Conservation (phyloP, 129 eudicot species). For the Ambrosia trifida region DNA sequence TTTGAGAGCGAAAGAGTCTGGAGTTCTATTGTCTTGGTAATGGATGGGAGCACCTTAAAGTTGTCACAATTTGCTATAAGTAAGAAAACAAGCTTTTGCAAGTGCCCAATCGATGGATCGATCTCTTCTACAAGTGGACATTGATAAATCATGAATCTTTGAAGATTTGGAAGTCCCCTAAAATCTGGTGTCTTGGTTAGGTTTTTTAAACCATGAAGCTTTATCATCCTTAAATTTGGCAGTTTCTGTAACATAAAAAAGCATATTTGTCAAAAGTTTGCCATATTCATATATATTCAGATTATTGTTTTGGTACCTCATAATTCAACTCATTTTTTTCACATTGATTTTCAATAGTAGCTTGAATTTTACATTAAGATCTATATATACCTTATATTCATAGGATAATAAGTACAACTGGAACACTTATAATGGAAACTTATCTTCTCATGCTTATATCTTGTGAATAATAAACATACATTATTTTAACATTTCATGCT, state of each 20-base stretch:
- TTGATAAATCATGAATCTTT: neutral
- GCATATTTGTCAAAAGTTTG: neutral
- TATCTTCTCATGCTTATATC: too few relatives aligned
- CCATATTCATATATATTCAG: neutral
- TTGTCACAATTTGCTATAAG: neutral
- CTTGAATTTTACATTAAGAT: too few relatives aligned
- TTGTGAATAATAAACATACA: too few relatives aligned
- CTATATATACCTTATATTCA: too few relatives aligned
- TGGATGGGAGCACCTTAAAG: slow-evolving; percentile 1
- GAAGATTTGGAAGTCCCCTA: slow-evolving; percentile 20
- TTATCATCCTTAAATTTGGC: slow-evolving; percentile 12
- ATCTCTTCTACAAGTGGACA: slow-evolving; percentile 20
- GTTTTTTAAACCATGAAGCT: slow-evolving; percentile 7
- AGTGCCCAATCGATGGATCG: slow-evolving; percentile 20
- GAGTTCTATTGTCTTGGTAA: neutral
- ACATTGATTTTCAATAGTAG: too few relatives aligned
- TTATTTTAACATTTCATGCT: too few relatives aligned
- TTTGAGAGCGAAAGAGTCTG: neutral
- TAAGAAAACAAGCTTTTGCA: slow-evolving; percentile 2
- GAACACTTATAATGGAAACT: too few relatives aligned
- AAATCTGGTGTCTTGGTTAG: slow-evolving; percentile 26
- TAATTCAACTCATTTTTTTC: too few relatives aligned
- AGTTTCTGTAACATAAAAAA: neutral
- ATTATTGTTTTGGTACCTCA: too few relatives aligned
- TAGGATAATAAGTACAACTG: too few relatives aligned